A percentile compares a stretch with the other conserved stretches of the same genome.
Conservation (phyloP, 129 eudicot genomes). For the Heracleum sosnowskyi region DNA sequence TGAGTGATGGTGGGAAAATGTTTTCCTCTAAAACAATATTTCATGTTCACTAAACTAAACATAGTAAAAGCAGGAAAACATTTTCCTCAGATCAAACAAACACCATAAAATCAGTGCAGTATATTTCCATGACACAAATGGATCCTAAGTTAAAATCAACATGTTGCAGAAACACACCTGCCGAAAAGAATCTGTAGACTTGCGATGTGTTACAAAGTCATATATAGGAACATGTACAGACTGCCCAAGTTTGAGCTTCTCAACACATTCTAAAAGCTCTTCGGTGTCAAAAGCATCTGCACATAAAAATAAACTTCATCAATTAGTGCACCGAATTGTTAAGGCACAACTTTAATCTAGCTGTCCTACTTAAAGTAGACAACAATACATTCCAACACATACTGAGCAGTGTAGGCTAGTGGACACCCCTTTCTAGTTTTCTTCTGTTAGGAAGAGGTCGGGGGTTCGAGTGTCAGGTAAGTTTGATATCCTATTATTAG, state of each 20-base stretch:
- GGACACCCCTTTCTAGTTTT: no score
- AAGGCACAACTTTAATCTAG: no score
- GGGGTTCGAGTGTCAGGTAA: no score
- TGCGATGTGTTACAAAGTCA: conserved; percentile 85
- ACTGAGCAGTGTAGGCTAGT: no score
- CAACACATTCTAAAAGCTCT: conserved; percentile 82
- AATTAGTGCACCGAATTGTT: no score
- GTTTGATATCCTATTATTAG: no score
- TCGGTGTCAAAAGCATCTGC: conserved; percentile 99
- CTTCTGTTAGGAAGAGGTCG: no score
- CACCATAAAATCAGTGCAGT: background rate
- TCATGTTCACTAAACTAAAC: background rate
- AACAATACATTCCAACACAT: no score
- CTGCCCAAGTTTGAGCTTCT: conserved; percentile 62
- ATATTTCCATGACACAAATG: background rate
- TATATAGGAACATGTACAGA: conserved; percentile 87
- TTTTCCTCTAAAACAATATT: background rate
- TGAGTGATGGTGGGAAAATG: background rate
- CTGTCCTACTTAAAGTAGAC: no score
- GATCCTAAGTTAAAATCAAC: background rate
- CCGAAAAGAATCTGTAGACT: conserved; percentile 76
- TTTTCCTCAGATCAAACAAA: background rate
- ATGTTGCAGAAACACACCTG: conserved; percentile 43
- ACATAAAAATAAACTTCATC: no score
- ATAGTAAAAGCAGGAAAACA: background rate